phyloP scores from a whole-genome alignment of 371 early-diverging fungal genomes.

The Apophysomyces variabilis region DNA sequence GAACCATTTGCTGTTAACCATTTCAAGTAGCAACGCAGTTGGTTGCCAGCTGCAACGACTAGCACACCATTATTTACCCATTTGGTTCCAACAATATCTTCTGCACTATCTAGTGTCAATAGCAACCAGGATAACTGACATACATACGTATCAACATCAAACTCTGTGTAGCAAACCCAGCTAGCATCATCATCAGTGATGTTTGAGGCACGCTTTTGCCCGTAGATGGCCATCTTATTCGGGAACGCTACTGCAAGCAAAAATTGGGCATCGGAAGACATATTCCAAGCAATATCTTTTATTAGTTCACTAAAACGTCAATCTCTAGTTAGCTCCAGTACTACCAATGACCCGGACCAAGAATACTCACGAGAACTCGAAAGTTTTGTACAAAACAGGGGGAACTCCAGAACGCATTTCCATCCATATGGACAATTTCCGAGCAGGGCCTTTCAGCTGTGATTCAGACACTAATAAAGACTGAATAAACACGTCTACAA shows the following conservation, averaged over 20 bases:
- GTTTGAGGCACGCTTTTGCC: slow-evolving; percentile 47
- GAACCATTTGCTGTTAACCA: slow-evolving; percentile 64
- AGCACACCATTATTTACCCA: slow-evolving; percentile 75
- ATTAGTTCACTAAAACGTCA: slow-evolving; percentile 34
- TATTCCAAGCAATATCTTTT: slow-evolving; percentile 69
- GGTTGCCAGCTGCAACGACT: slow-evolving; percentile 63
- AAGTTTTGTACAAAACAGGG: slow-evolving; percentile 23
- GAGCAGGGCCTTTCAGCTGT: slow-evolving; percentile 16
- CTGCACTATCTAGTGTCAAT: slow-evolving; percentile 22
- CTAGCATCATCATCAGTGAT: slow-evolving; percentile 17
- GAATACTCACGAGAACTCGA: slow-evolving; percentile 34
- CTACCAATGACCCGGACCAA: neutral
- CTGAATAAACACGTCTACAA: slow-evolving; percentile 7
- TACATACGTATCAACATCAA: slow-evolving; percentile 48
- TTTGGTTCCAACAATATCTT: slow-evolving; percentile 52
- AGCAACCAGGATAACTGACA: neutral
- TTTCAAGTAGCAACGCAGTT: slow-evolving; percentile 63
- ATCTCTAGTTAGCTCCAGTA: neutral
- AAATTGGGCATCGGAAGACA: slow-evolving; percentile 75
- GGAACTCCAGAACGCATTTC: slow-evolving; percentile 38
- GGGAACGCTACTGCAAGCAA: slow-evolving; percentile 67
- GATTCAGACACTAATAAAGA: slow-evolving; percentile 23
- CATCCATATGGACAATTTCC: slow-evolving; percentile 38
- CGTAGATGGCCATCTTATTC: slow-evolving; percentile 52
- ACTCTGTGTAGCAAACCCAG: slow-evolving; percentile 55